These are phyloP conservation scores for Fusarium nygamai DNA, from an alignment of 2,329 filamentous ascomycete genomes.

Conservation along the genomic window DNA sequence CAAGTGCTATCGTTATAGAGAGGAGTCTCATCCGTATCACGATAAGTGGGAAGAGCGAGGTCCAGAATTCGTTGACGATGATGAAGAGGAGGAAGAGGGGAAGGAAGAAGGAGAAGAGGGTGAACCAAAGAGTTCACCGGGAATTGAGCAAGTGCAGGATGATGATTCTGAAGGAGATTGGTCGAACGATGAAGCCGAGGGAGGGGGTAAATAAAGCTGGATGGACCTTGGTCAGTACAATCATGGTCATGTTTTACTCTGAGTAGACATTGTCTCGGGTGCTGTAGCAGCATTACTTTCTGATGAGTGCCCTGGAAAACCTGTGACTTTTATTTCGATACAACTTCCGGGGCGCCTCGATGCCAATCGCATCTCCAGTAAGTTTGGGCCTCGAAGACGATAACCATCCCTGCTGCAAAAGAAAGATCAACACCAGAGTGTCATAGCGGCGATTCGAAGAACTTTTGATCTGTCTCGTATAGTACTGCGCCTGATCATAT, in stretches of 20 bases:
- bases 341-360: background rate
- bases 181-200: background rate
- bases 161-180: background rate
- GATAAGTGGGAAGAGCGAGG: background rate
- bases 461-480: background rate
- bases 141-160: background rate
- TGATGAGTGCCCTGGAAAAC: background rate
- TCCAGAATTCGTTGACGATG: background rate
- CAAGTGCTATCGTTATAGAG: background rate
- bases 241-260: background rate
- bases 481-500: too few relatives aligned
- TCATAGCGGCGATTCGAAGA: background rate
- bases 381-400: accelerated
- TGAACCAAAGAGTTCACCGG: background rate
- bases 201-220: background rate
- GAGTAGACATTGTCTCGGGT: accelerated
- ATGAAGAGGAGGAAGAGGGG: background rate
- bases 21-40: background rate
- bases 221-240: accelerated
- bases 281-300: background rate
- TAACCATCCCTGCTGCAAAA: accelerated
- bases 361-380: too few relatives aligned
- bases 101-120: background rate
- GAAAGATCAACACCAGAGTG: background rate
- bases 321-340: too few relatives aligned